Evolutionary conservation across 2,329 filamentous ascomycete genomes (phyloP), one percentile per base, ranked within the genome.

Genomic region (Neopestalotiopsis clavispora): DNA sequence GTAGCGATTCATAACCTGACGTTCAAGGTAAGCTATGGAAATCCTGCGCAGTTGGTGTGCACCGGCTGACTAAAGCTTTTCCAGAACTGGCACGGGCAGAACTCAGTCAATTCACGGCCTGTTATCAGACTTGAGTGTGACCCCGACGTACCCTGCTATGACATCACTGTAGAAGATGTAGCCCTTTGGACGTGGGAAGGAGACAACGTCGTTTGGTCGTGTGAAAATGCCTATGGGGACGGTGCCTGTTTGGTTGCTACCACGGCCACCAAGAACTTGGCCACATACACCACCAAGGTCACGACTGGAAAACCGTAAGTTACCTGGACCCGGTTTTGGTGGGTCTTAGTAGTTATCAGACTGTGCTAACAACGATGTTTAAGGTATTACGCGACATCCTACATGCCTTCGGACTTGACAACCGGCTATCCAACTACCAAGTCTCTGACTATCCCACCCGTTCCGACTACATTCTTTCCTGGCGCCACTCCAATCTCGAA

Each of bases 1-100:
- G 85, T 89, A 6, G 76, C 83, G 69, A 82, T 87, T 56, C 80
- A 72, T 71, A 85, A 87, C 76, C 80, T 90, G 72, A 85, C 81
- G 1, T 82, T 88, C 75, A 60, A 9, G 20, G 57, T 30, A 30
- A 30, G 57, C 10, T 13, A 28, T 14, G 20, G 1, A 28, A 30
- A 1, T 28, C 4, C 6, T 38, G 34, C 1, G 7, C 5, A 14
- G 1, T 49, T 49, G 9, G 23, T 23, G 23, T 23, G 23, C 23
- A 23, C 23, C 14, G 4, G 17, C 40, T 17, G 40, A 49, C 45
- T 38, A 38, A 49, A 1, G 4, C 17, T n/a, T 49, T 20, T 2
- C 13, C 14, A 49, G 45, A 49, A 49, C 45, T 49, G 45, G 45
- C 45, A n/a, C 45, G 45, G 45, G 45, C 45, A 49, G n/a, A 17